Evolutionary conservation across 2,329 filamentous ascomycete species (phyloP).

Genomic region (Endothia cerciana): DNA sequence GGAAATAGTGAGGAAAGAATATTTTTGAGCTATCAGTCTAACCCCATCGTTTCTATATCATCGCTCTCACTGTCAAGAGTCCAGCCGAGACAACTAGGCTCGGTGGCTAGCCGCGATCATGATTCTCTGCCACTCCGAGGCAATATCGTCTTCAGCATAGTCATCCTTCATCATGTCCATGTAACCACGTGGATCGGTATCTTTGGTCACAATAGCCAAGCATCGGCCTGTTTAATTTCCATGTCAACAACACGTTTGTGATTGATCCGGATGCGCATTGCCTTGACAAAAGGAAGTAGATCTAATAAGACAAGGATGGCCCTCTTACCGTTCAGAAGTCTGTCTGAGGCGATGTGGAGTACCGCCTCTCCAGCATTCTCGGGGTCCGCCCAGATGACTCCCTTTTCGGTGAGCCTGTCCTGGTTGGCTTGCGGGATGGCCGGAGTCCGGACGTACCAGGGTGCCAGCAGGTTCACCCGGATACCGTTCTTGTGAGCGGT

Average conservation of each 20-base stretch:
- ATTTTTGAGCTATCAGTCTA: background rate
- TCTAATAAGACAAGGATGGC: background rate
- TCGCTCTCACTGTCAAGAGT: background rate
- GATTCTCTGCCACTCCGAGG: background rate
- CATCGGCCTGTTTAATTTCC: background rate
- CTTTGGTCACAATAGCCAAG: background rate
- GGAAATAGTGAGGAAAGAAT: background rate
- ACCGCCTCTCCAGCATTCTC: constrained; percentile 1
- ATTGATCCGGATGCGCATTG: background rate
- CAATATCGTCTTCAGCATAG: background rate
- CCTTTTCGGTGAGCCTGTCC: constrained; percentile 38
- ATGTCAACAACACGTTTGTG: background rate
- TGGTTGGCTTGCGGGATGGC: background rate
- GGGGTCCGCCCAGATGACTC: background rate
- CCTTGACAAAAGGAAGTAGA: background rate
- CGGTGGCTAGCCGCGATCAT: constrained; percentile 1
- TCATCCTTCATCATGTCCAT: background rate
- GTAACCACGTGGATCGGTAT: background rate
- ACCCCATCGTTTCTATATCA: background rate
- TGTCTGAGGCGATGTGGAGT: background rate
- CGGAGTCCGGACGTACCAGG: constrained; percentile 38
- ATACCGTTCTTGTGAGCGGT: constrained; percentile 39
- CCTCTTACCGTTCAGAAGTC: background rate
- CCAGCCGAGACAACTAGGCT: background rate
- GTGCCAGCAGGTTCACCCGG: constrained; percentile 43